Percentiles rank a stretch among this genome's conserved stretches.
Evolutionary conservation across 768 basidiomycete species (phyloP).

Genomic region (Roridomyces roridus): DNA sequence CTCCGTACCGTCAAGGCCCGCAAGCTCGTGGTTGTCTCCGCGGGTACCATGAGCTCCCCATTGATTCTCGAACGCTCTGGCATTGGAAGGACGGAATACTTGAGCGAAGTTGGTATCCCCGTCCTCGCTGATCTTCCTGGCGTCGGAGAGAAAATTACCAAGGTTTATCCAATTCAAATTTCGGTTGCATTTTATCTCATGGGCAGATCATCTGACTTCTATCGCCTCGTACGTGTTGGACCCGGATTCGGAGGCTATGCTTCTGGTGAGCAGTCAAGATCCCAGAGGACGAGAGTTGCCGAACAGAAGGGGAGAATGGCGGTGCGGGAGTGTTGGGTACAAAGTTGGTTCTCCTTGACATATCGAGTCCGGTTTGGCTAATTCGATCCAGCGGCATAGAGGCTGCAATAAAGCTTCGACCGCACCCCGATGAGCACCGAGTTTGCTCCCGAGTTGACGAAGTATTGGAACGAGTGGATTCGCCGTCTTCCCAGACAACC

Average conservation of each 20-base stretch:
- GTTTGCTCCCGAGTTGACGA: slow-evolving; percentile 26
- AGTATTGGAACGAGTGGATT: slow-evolving; percentile 29
- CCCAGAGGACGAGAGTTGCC: too few species aligned
- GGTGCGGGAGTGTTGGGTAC: slow-evolving; percentile 7
- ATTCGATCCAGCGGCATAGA: slow-evolving; percentile 16
- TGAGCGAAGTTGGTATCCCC: slow-evolving; percentile 28
- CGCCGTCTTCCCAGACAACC: slow-evolving; percentile 28
- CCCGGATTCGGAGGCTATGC: neutral
- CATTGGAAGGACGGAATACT: slow-evolving; percentile 40
- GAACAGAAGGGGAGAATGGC: neutral
- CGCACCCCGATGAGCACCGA: slow-evolving; percentile 22
- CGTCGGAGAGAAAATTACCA: slow-evolving; percentile 50
- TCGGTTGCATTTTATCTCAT: neutral
- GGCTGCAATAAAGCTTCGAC: slow-evolving; percentile 30
- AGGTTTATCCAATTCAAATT: too few species aligned
- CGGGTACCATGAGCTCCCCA: slow-evolving; percentile 41
- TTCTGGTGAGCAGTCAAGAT: too few species aligned
- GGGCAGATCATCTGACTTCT: slow-evolving; percentile 10
- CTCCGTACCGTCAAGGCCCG: slow-evolving; percentile 35
- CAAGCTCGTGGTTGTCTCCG: slow-evolving; percentile 43
- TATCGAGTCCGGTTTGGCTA: neutral
- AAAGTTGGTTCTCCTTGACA: neutral
- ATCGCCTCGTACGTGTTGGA: slow-evolving; percentile 10
- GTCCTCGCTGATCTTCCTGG: slow-evolving; percentile 43
- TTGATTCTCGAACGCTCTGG: slow-evolving; percentile 59